Base-by-base conservation (phyloP, 257 asterid species). In the Parsonsia alboflavescens region DNA sequence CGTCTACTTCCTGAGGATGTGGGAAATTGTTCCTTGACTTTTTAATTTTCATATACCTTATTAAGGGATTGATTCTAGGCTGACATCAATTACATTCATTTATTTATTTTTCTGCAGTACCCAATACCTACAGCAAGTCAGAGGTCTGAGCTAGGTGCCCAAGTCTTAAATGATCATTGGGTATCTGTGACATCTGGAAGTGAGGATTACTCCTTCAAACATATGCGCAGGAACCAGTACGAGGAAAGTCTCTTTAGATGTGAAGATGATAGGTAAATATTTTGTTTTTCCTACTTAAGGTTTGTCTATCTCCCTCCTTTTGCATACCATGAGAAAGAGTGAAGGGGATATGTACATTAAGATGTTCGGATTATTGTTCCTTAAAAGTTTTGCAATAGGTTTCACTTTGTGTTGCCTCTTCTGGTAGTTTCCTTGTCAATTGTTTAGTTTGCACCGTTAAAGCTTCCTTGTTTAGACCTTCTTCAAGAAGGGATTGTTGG, bases 1-100 rank as follows among this genome's bases (percentile, higher is more conserved):
- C 90, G 98, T 73, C 96, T 91, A 85, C 98, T 95, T 79, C 99
- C 99, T n/a, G 96, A 92, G 28, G 99, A 95, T 89, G 99, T 95
- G 84, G 68, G 91, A 58, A 49, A 65, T 63, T 57, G 21, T 74
- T 17, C 53, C 57, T 56, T 39, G 26, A 65, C 67, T 54, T n/a
- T 56, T 10, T 33, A 33, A 33, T 33, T 59, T 75, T 56, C 63
- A n/a, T 36, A 21, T 54, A 22, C 16, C 44, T 72, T 24, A 13
- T 70, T 70, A 17, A 48, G 71, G 36, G 41, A 49, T 59, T 36
- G 44, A 26, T 16, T 61, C 26, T 57, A 39, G 53, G 57, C 46
- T 33, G 30, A 63, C 28, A 4, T 28, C 21, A 24, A 61, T 30
- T 61, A 61, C 41, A 24, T 77, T 65, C 52, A 10, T 70, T 57